Evolutionary conservation across 1,139 yeast genomes (phyloP), one percentile per base, ranked within the genome.

Genomic region (Debaryomyces coudertii): DNA sequence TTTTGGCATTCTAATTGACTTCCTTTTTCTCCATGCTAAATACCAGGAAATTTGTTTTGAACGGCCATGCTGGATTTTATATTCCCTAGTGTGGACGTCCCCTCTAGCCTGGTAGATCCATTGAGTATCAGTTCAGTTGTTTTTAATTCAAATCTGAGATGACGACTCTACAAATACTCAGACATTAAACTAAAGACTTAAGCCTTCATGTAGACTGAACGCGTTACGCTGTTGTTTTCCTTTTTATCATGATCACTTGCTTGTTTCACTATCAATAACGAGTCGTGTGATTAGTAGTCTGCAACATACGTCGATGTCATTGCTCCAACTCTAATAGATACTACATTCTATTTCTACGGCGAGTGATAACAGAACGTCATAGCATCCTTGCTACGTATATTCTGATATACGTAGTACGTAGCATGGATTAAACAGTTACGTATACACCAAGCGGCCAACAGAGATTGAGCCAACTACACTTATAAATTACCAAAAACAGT

Each of bases 21-120:
- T 46, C 48, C 48, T 51, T 43, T 18, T 37, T 50, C 49, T 38
- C 48, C 56, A 54, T 53, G 59, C 60, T 55, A 61, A 60, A 50
- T 45, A 9, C 60, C 68, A 61, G 68, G 67, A 53, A 55, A 52
- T 55, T 61, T 63, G 60, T 63, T 61, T 45, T 62, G 69, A 63
- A 60, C 67, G 69, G 53, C 49, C 66, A 62, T 62, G 68, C 66
- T 47, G 68, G 63, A 48, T 44, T 34, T 2, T 31, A 15, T 27
- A 15, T 42, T 47, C 61, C 66, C 68, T 62, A 65, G 68, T 62
- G 66, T 63, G 66, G 61, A 51, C 66, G 68, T 66, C 58, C 71
- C 63, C 72, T 65, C 71, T 66, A 63, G 61, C 71, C 71, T 61
- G 72, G 63, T 36, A 68, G 58, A 67, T 54, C 41, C 48, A 51